These are phyloP conservation scores for Ceratocystis variospora DNA, from an alignment of 2,329 filamentous ascomycete species.

Conservation along the genomic window DNA sequence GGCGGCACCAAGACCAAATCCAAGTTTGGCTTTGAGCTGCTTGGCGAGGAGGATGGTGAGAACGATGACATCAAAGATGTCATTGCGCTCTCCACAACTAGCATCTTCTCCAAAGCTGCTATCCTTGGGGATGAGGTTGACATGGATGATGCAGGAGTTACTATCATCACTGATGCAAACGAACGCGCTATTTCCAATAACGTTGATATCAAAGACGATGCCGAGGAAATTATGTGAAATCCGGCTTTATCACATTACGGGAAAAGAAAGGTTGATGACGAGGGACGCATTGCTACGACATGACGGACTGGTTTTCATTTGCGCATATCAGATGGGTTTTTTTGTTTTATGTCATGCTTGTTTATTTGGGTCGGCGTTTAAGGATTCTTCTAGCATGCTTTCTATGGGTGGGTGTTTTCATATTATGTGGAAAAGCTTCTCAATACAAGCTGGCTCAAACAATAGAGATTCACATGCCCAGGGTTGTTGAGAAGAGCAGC, in stretches of 20 bases:
- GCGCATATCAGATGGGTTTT: background rate
- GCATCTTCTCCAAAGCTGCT: background rate
- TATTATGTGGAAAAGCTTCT: background rate
- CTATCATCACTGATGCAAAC: constrained; percentile 9
- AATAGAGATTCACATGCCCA: background rate
- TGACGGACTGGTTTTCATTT: constrained; percentile 5
- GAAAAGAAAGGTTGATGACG: background rate
- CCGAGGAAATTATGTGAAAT: constrained; percentile 16
- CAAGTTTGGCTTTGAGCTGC: constrained; percentile 14
- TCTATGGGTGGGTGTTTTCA: background rate
- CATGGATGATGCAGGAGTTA: background rate
- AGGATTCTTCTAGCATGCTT: constrained; percentile 8
- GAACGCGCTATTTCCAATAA: background rate
- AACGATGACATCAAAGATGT: background rate
- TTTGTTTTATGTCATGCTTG: constrained; percentile 3
- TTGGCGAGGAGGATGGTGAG: constrained; percentile 19
- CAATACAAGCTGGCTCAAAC: constrained; percentile 1
- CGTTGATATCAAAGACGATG: background rate
- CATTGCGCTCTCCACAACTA: background rate
- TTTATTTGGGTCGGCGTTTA: constrained; percentile 12
- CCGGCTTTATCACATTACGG: background rate
- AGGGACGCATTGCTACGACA: constrained; percentile 3
- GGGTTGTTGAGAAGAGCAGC: too few relatives aligned
- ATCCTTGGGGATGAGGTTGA: constrained; percentile 3
- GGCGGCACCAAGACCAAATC: constrained; percentile 21